A percentile compares a stretch with the other conserved stretches of the same genome.
These are phyloP conservation scores for Colletotrichum sublineola DNA, from an alignment of 2,329 filamentous ascomycete species.

Conservation along the genomic window DNA sequence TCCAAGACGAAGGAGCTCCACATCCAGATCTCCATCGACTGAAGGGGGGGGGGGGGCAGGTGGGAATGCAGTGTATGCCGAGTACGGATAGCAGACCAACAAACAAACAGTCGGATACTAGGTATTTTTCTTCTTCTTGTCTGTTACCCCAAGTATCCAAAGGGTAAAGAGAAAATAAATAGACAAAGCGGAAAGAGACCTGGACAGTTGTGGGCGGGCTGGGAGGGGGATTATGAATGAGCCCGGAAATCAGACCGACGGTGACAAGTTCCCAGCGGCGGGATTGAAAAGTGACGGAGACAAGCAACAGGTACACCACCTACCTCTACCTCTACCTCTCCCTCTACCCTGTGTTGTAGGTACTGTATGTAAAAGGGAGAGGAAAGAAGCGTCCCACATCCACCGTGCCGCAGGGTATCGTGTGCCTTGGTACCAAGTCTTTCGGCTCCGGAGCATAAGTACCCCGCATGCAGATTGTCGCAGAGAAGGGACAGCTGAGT, in stretches of 20 bases:
- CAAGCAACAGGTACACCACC: constrained; percentile 23
- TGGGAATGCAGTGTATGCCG: background rate
- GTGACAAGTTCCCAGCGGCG: constrained; percentile 18
- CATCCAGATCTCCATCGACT: constrained; percentile 40
- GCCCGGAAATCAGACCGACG: constrained; percentile 32
- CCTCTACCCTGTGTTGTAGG: no score
- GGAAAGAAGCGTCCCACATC: constrained; percentile 38
- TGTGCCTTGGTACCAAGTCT: constrained; percentile 29
- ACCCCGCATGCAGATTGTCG: background rate
- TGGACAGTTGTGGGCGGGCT: constrained; percentile 32
- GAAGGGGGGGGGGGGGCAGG: background rate
- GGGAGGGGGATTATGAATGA: constrained; percentile 40
- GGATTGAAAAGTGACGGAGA: constrained; percentile 41
- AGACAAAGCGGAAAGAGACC: background rate
- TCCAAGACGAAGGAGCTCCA: constrained; percentile 39
- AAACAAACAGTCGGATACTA: background rate
- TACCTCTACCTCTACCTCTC: no score
- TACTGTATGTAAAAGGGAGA: background rate
- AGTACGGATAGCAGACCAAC: background rate
- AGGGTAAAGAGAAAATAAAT: background rate
- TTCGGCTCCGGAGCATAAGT: background rate
- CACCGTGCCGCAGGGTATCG: constrained; percentile 28
- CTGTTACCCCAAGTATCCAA: background rate
- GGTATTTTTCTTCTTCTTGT: background rate
- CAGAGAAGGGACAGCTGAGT: constrained; percentile 19